Conservation (phyloP, 2,329 filamentous ascomycete species). For the Aspergillus fijiensis region DNA sequence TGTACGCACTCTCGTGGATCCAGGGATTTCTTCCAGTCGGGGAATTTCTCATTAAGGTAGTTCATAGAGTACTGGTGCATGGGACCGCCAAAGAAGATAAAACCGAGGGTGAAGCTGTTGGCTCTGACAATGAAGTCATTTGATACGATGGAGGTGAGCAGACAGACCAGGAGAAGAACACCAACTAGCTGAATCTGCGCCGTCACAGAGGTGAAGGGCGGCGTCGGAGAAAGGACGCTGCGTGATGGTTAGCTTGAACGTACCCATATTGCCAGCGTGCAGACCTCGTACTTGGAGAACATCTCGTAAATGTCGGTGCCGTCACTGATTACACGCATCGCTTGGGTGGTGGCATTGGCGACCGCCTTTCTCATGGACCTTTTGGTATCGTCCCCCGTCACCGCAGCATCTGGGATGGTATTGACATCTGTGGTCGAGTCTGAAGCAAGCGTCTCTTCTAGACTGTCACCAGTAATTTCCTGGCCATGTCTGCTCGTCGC, state of each 20-base stretch:
- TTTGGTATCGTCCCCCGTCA: constrained; percentile 65
- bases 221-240: constrained; percentile 61
- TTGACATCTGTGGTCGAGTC: constrained; percentile 58
- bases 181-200: constrained; percentile 57
- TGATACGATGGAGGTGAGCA: constrained; percentile 55
- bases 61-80: constrained; percentile 61
- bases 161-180: constrained; percentile 53
- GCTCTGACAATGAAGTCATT: constrained; percentile 66
- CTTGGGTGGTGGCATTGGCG: constrained; percentile 71
- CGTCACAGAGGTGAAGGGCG: constrained; percentile 58
- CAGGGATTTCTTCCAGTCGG: constrained; percentile 73
- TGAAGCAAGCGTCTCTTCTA: constrained; percentile 43
- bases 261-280: neutral
- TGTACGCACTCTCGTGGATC: constrained; percentile 62
- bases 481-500: constrained; percentile 75
- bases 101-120: constrained; percentile 64
- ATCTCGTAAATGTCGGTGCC: constrained; percentile 64
- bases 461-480: constrained; percentile 53
- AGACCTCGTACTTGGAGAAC: constrained; percentile 54
- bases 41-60: constrained; percentile 53
- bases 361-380: constrained; percentile 75
- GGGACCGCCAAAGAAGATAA: constrained; percentile 78
- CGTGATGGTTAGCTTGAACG: neutral
- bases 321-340: constrained; percentile 68
- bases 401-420: constrained; percentile 49